Conservation (phyloP, 208 protist genomes). For the Crithidia expoeki region DNA sequence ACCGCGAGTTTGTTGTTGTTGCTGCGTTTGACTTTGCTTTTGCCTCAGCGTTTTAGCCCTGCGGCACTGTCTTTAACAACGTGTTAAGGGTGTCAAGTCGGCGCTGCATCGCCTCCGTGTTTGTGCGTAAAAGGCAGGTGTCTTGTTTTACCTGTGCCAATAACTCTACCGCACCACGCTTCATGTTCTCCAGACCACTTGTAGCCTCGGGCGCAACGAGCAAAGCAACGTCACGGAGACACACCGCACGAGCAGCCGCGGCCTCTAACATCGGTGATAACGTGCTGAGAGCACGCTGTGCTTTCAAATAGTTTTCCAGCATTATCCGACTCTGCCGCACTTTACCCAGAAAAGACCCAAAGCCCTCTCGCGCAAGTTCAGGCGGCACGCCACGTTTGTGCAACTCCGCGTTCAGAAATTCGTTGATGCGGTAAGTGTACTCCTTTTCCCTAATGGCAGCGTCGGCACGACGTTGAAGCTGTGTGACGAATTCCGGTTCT, state of each 20-base stretch:
- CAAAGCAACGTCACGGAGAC: conserved; percentile 13
- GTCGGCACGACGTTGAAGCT: conserved; percentile 25
- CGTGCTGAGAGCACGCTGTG: not conserved
- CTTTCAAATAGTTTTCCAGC: conserved; percentile 4
- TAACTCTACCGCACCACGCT: not conserved
- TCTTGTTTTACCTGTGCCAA: conserved; percentile 1
- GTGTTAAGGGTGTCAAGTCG: conserved; percentile 7
- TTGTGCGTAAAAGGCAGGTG: not conserved
- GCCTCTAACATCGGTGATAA: conserved; percentile 25
- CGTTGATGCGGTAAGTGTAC: conserved; percentile 6
- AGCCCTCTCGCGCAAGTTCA: not conserved
- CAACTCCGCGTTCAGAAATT: conserved; percentile 24
- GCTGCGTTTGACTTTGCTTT: not conserved
- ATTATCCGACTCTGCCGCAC: not conserved
- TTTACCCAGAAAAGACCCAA: conserved; percentile 4
- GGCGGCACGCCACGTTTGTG: conserved; percentile 10
- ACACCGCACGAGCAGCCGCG: conserved; percentile 8
- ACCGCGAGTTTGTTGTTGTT: no score
- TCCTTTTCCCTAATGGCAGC: conserved; percentile 20
- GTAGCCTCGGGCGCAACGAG: conserved; percentile 2
- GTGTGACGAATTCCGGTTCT: not conserved
- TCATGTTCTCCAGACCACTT: conserved; percentile 6
- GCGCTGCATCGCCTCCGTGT: conserved; percentile 8
- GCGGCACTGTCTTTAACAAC: no score
- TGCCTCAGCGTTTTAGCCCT: not conserved